Evolutionary conservation across 257 asterid species (phyloP).

Genomic region (Penstemon barbatus): DNA sequence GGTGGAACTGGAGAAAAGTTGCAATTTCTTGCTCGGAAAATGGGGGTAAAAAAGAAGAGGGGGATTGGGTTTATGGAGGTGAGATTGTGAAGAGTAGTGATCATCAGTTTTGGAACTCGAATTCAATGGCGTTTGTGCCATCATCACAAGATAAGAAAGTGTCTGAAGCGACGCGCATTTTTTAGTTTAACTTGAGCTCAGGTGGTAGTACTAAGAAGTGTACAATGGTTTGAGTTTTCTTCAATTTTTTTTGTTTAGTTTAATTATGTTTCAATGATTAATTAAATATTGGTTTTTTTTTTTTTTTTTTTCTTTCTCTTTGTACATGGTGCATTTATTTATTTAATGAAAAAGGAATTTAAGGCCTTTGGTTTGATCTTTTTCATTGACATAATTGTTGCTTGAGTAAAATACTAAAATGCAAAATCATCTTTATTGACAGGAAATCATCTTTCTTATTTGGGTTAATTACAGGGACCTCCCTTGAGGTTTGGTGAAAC

Average conservation of each 20-base stretch:
- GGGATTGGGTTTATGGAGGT: conserved; percentile 61
- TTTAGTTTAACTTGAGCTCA: conserved; percentile 47
- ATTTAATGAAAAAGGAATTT: too few relatives aligned
- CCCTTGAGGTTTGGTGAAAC: too few relatives aligned
- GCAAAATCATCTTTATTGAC: too few relatives aligned
- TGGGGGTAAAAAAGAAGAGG: conserved; percentile 49
- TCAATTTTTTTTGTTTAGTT: background rate
- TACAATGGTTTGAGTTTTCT: conserved; percentile 31
- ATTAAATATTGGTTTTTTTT: too few relatives aligned
- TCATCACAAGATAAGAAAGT: conserved; percentile 35
- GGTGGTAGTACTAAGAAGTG: conserved; percentile 26
- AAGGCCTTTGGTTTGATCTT: too few relatives aligned
- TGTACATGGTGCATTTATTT: too few relatives aligned
- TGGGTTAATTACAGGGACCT: too few relatives aligned
- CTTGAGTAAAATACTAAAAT: too few relatives aligned
- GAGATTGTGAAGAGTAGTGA: conserved; percentile 53
- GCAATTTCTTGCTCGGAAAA: conserved; percentile 77
- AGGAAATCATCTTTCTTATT: too few relatives aligned
- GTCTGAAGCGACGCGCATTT: conserved; percentile 49
- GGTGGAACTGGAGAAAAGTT: conserved; percentile 88
- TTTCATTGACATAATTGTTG: too few relatives aligned
- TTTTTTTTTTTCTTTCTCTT: too few relatives aligned
- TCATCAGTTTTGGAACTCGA: conserved; percentile 46
- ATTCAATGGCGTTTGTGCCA: conserved; percentile 37
- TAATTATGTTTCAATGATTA: too few relatives aligned